Base-by-base conservation (phyloP, 192 early-diverging fungal genomes). In the Gryganskiella cystojenkinii region DNA sequence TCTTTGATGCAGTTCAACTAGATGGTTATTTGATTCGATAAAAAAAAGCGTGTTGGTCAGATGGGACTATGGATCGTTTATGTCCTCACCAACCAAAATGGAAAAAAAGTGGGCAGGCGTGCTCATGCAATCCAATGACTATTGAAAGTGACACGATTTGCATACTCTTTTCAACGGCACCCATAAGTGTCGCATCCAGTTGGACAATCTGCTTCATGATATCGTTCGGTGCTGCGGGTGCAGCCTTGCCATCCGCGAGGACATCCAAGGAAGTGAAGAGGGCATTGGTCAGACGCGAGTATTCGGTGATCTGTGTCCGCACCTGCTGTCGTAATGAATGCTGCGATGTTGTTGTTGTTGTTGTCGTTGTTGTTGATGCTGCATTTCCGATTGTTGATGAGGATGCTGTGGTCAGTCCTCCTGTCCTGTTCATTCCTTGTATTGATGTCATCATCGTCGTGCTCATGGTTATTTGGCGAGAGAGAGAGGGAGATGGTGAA, bases 1-100 rank as follows among this genome's bases (percentile, higher is more conserved):
- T 44, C 27, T 61, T 35, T 87, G 85, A 55, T 87, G 85, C 33
- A 82, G 64, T 34, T 83, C 83, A 47, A 87, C 85, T 87, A 67
- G 1, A 11, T 33, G 24, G 24, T n/a, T n/a, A n/a, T n/a, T n/a
- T n/a, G n/a, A n/a, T n/a, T n/a, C n/a, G n/a, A n/a, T 28, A 22
- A 50, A 35, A 49, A 62, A 35, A 74, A 33, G 30, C 25, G 50
- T 3, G 1, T 22, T 40, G 1, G 44, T 3, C 8, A 28, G 14
- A 37, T 14, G 47, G 27, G 55, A 30, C 3, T n/a, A 4, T 2
- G 13, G 13, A 4, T 42, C n/a, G 34, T 58, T 37, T 24, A 24
- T 3, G 24, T 40, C 1, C 15, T 33, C 35, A 13, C 14, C 2
- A 2, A 20, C 8, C 2, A 56, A 56, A 56, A 33, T 7, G 37